Base-by-base conservation (phyloP, 2,329 filamentous ascomycete genomes). In the Pseudopyricularia cyperi region DNA sequence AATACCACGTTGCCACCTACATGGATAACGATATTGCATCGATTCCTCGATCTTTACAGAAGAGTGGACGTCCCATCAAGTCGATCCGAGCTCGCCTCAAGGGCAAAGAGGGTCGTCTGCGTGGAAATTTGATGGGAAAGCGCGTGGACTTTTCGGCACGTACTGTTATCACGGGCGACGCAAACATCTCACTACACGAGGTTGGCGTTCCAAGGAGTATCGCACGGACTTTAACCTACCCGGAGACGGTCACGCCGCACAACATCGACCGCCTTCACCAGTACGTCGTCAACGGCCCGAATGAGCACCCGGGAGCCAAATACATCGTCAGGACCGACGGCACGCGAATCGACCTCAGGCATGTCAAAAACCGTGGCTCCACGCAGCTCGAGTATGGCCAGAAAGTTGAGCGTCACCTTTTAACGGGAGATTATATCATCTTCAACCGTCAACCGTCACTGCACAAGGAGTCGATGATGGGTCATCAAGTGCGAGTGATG, bases 401-500 rank as follows among this genome's bases (percentile, higher is more conserved):
- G 91, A 97, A 96, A 66, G 94, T 99, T 34, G 93, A 99, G 70
- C 85, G 93, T 56, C 93, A 99, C 69, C 81, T 99, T 57, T 83
- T 95, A 62, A 89, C 95, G 62, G 91, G 91, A 53, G 93, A 99
- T 68, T 94, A 89, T 58, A 97, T 99, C 70, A 90, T 98, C 63
- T 99, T 99, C 81, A 99, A 98, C 68, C 93, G 93, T 76, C 93
- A 99, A 66, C 93, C 93, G 1, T 99, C 93, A 34, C 76, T 99
- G 62, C 93, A 99, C 77, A 99, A 99, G 70, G 93, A 98, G 66
- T 98, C 93, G 55, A 99, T 98, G 93, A 98, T 98, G 94, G 93
- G 89, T 68, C 93, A 99, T 70, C 83, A 89, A 61, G 93, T 98
- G 57, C 85, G 85, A 55, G 93, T 99, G 55, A 97, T 98, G 90